Evolutionary conservation across 495 filamentous ascomycete genomes (phyloP).

Genomic region (Polyplosphaeria fusca): DNA sequence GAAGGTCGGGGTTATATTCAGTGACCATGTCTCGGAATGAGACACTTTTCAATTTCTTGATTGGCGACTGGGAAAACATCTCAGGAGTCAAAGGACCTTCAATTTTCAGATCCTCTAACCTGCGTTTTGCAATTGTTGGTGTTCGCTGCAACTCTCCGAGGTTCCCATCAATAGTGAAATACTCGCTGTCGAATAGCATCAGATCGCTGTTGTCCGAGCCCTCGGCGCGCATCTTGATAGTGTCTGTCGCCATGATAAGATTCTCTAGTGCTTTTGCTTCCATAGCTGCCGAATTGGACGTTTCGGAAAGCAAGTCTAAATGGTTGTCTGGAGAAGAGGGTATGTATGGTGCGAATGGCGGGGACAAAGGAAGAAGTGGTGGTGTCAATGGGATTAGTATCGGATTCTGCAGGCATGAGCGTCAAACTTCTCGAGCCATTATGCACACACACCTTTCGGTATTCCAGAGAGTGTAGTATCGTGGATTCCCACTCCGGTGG

Average conservation of each 20-base stretch:
- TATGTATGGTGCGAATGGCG: slow-evolving; percentile 44
- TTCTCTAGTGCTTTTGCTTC: slow-evolving; percentile 52
- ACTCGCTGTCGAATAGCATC: slow-evolving; percentile 16
- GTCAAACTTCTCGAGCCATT: too few relatives aligned
- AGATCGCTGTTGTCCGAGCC: slow-evolving; percentile 32
- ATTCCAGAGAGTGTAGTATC: too few relatives aligned
- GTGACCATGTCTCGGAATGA: slow-evolving; percentile 41
- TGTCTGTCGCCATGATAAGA: slow-evolving; percentile 40
- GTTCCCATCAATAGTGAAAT: too few relatives aligned
- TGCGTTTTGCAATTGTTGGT: slow-evolving; percentile 33
- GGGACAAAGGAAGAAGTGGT: slow-evolving; percentile 53
- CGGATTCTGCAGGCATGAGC: slow-evolving; percentile 36
- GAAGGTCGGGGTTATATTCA: slow-evolving; percentile 34
- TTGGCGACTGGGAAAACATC: slow-evolving; percentile 29
- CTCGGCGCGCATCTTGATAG: slow-evolving; percentile 14
- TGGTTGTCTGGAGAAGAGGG: slow-evolving; percentile 48
- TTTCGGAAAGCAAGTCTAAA: slow-evolving; percentile 55
- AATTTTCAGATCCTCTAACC: slow-evolving; percentile 42
- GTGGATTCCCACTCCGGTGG: too few relatives aligned
- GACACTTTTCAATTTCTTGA: slow-evolving; percentile 39
- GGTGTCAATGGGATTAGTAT: slow-evolving; percentile 51
- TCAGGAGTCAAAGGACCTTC: slow-evolving; percentile 45
- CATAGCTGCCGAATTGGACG: slow-evolving; percentile 44
- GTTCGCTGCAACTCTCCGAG: background rate
- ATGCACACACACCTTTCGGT: too few relatives aligned